Evolutionary conservation across 495 filamentous ascomycete genomes (phyloP), one percentile per base, ranked within the genome.

Genomic region (Peziza echinospora): DNA sequence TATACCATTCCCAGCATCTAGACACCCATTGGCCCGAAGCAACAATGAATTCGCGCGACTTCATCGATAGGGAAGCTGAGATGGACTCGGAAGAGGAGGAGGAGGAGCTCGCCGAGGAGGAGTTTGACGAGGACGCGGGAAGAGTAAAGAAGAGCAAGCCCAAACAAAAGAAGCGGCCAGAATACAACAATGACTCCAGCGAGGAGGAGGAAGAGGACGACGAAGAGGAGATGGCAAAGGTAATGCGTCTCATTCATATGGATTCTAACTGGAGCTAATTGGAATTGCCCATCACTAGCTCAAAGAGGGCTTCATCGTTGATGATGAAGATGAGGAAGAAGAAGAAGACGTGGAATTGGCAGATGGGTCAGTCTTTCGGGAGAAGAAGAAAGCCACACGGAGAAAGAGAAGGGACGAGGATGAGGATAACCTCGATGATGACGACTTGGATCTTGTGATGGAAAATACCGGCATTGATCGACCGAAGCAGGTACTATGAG

Each of bases 121-220:
- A 84, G 44, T 77, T 74, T 23, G 81, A 76, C 40, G 76, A 87
- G 51, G 56, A 60, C 16, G 65, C 64, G n/a, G 50, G 65, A 49
- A 69, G 65, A 46, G 53, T 60, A 16, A 63, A 59, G 24, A 60
- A 63, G 16, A 53, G 51, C 25, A 68, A 63, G 26, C 65, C 68
- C 19, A 58, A 62, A 16, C 55, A 59, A 47, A 48, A 51, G 24
- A 52, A 62, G 30, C 60, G 56, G 43, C 58, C 59, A 24, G 63
- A 68, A 50, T 64, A 67, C 49, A 55, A 74, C 0, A 73, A 85
- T 56, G 86, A 94, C 63, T 91, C 83, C 19, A 91, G 82, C 51
- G 87, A 93, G 49, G 89, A 97, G 57, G 89, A 94, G 41, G 89
- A 94, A 10, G 89, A 94, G 24, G 86, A 93, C 49, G 86, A 97